Percentiles rank a stretch among this genome's conserved stretches.
phyloP scores from a whole-genome alignment of 2,329 filamentous ascomycete species.

The Botrytis fabae region DNA sequence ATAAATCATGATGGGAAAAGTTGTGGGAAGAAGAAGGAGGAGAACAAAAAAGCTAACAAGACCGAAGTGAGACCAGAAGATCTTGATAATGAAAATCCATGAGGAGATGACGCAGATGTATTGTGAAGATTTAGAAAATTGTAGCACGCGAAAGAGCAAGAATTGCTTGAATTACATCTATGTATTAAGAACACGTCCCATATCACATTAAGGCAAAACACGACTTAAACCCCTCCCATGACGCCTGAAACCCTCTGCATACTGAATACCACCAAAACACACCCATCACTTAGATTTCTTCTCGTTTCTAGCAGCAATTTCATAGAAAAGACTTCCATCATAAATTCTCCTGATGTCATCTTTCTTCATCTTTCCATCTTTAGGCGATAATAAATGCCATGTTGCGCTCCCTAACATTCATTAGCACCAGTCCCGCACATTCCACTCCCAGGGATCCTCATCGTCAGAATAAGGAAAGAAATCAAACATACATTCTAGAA shows the following conservation, averaged over 20 bases:
- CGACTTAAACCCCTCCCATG: background rate
- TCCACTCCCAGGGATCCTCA: background rate
- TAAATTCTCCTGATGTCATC: conserved; percentile 56
- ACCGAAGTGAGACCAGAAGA: background rate
- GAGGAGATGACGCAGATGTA: background rate
- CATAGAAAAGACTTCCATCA: conserved; percentile 54
- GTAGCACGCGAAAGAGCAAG: background rate
- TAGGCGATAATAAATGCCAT: conserved; percentile 55
- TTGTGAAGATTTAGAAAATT: background rate
- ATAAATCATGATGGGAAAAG: background rate
- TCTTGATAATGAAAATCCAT: background rate
- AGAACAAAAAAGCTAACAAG: background rate
- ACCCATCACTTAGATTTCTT: conserved; percentile 9
- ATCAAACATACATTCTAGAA: conserved; percentile 41
- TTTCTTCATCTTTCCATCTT: conserved; percentile 57
- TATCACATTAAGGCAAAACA: background rate
- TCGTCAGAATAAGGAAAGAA: background rate
- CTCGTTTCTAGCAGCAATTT: conserved; percentile 41
- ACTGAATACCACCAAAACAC: too few species aligned
- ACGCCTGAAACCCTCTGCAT: background rate
- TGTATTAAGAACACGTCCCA: background rate
- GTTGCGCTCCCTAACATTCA: conserved; percentile 47
- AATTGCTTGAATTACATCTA: background rate
- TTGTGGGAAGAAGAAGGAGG: background rate
- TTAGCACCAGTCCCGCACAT: background rate